phyloP scores from a whole-genome alignment of 2,329 filamentous ascomycete genomes.

The Colletotrichum truncatum region DNA sequence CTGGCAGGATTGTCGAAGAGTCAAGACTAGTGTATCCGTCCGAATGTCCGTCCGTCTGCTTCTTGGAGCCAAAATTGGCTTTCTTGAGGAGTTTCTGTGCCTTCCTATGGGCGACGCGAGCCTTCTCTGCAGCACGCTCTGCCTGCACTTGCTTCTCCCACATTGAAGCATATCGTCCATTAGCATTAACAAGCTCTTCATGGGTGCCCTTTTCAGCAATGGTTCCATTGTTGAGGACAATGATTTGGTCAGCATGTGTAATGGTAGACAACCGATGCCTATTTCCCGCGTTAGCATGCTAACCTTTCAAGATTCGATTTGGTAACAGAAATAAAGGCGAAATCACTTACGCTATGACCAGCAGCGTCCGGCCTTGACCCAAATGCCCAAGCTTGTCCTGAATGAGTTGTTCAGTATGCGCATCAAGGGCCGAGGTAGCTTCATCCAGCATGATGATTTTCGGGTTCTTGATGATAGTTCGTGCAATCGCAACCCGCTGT shows the following conservation, averaged over 20 bases:
- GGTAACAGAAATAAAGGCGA: background rate
- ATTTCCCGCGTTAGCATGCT: slow-evolving; percentile 28
- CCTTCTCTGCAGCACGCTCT: slow-evolving; percentile 73
- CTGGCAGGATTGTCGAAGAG: slow-evolving; percentile 53
- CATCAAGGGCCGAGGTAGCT: slow-evolving; percentile 90
- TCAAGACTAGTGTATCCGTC: slow-evolving; percentile 56
- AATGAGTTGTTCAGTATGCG: slow-evolving; percentile 92
- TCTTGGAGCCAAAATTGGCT: slow-evolving; percentile 56
- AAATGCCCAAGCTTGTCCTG: slow-evolving; percentile 86
- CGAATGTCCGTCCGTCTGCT: slow-evolving; percentile 51
- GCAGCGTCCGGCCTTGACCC: slow-evolving; percentile 85
- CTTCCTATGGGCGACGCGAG: slow-evolving; percentile 52
- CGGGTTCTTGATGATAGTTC: slow-evolving; percentile 91
- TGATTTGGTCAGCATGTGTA: slow-evolving; percentile 85
- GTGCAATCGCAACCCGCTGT: slow-evolving; percentile 91
- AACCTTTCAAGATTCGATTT: slow-evolving; percentile 36
- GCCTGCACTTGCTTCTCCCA: slow-evolving; percentile 90
- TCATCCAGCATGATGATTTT: slow-evolving; percentile 94
- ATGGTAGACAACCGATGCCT: slow-evolving; percentile 86
- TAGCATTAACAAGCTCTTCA: slow-evolving; percentile 74
- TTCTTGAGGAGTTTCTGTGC: slow-evolving; percentile 56
- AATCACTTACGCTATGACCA: slow-evolving; percentile 89
- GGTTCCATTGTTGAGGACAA: slow-evolving; percentile 79
- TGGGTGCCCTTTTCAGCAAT: slow-evolving; percentile 84
- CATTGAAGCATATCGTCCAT: slow-evolving; percentile 83